Evolutionary conservation across 768 basidiomycete genomes (phyloP).

Genomic region (Auricularia cornea): DNA sequence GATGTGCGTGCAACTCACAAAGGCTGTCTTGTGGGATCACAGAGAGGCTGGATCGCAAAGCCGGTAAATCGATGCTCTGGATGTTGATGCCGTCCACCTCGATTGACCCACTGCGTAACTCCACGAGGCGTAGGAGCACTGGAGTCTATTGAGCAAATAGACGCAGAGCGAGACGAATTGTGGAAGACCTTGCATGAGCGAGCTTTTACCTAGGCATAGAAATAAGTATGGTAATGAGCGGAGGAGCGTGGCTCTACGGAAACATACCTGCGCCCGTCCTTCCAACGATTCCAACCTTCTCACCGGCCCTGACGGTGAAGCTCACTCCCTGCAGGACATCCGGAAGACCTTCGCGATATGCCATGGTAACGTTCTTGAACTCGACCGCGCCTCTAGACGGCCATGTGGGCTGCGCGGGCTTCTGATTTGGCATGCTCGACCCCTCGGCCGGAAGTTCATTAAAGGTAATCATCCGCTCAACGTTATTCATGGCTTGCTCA

Average conservation of each 20-base stretch:
- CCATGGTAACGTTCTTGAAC: conserved; percentile 48
- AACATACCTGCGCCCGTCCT: conserved; percentile 36
- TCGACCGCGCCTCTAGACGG: conserved; percentile 44
- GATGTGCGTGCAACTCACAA: conserved; percentile 24
- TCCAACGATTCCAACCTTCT: conserved; percentile 52
- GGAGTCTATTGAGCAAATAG: not conserved
- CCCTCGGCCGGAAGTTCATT: conserved; percentile 54
- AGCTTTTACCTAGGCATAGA: not conserved
- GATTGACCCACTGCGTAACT: conserved; percentile 49
- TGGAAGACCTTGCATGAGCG: not conserved
- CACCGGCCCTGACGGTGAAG: conserved; percentile 49
- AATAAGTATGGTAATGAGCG: not conserved
- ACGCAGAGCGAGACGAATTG: not conserved
- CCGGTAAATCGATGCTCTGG: conserved; percentile 43
- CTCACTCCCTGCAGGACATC: conserved; percentile 52
- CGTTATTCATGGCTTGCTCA: conserved; percentile 66
- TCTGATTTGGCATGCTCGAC: conserved; percentile 20
- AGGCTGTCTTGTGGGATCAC: conserved; percentile 63
- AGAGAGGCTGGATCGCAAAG: conserved; percentile 43
- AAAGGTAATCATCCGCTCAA: conserved; percentile 65
- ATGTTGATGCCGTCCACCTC: conserved; percentile 51
- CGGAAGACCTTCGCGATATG: conserved; percentile 57
- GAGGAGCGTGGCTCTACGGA: not conserved
- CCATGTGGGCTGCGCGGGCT: conserved; percentile 44
- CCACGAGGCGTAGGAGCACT: conserved; percentile 30